A percentile compares a stretch with the other conserved stretches of the same genome.
Evolutionary conservation across 2,329 filamentous ascomycete genomes (phyloP).

Genomic region (Ophiocordyceps camponoti-floridani): DNA sequence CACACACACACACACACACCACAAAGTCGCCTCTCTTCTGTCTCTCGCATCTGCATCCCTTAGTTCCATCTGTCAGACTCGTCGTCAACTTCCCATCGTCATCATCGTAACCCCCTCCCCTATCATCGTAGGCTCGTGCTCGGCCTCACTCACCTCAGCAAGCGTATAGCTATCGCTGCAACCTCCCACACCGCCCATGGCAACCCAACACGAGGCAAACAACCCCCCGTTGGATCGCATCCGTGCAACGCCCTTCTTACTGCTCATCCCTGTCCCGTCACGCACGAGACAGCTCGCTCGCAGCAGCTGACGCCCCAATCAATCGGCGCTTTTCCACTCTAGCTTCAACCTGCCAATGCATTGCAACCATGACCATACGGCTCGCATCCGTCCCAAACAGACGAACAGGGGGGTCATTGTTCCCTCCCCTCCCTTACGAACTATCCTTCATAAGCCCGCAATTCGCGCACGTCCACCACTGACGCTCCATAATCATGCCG

Average conservation of each 20-base stretch:
- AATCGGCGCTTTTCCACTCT: background rate
- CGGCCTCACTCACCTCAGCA: too few species aligned
- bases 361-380: background rate
- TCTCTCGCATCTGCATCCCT: too few species aligned
- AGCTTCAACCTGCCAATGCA: background rate
- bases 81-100: too few species aligned
- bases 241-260: background rate
- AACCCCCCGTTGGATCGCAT: background rate
- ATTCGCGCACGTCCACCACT: slow-evolving; percentile 38
- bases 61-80: too few species aligned
- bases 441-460: slow-evolving; percentile 36
- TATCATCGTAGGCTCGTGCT: too few species aligned
- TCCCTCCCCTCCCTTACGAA: slow-evolving; percentile 11
- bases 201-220: background rate
- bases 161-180: too few species aligned
- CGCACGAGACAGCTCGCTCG: background rate
- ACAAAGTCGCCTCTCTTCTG: too few species aligned
- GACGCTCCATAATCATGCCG: slow-evolving; percentile 28
- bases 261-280: background rate
- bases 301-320: background rate
- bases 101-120: too few species aligned
- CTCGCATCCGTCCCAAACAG: background rate
- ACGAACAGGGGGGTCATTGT: background rate
- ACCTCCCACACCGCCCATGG: background rate
- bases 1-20: too few species aligned